Percentiles rank a stretch among this genome's conserved stretches.
Conservation (phyloP, 106 monocot species). For the Dactylorhiza incarnata region DNA sequence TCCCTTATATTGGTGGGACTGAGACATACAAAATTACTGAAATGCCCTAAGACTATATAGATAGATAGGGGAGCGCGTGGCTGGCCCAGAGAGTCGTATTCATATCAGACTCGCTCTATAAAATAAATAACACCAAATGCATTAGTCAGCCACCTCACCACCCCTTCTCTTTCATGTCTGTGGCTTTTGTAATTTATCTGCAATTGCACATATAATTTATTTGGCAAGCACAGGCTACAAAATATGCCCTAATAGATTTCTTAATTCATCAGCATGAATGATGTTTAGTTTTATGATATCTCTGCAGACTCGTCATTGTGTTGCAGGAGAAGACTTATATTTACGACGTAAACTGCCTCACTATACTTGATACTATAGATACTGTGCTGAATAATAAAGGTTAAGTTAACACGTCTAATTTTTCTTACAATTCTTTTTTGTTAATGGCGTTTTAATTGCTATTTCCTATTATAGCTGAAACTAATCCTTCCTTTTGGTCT, state of each 20-base stretch:
- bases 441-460: not conserved
- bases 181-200: not conserved
- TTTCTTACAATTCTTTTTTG: not conserved
- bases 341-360: conserved; percentile 72
- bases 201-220: not conserved
- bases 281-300: not conserved
- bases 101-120: no score
- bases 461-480: not conserved
- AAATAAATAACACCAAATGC: no score
- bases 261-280: not conserved
- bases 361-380: conserved; percentile 76
- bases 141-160: no score
- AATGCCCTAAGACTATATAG: no score
- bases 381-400: conserved; percentile 78
- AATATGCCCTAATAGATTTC: not conserved
- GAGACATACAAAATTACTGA: no score
- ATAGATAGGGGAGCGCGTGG: no score
- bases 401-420: conserved; percentile 7
- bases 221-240: not conserved
- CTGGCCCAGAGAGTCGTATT: no score
- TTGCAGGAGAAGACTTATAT: conserved; percentile 86
- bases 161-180: no score
- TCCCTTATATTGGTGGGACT: no score
- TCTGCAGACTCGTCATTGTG: conserved; percentile 75
- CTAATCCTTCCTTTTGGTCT: not conserved